Conservation (phyloP, 805 yeast genomes). For the Lipomyces sp. region DNA sequence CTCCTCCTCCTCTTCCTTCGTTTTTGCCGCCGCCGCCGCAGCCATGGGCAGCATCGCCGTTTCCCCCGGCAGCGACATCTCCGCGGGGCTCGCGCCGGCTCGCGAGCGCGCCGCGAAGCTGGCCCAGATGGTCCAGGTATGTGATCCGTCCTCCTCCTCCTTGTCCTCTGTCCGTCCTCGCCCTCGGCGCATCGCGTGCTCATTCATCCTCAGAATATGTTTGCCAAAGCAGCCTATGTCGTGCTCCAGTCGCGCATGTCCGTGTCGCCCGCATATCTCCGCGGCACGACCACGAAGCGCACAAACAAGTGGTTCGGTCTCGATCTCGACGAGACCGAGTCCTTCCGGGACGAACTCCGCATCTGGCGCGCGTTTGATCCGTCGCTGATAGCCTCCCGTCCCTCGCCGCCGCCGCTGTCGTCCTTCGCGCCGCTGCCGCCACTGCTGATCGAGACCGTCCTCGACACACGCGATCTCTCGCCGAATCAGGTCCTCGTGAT, state of each 20-base stretch:
- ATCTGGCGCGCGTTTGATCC: constrained; percentile 51
- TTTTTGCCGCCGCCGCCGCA: too few species aligned
- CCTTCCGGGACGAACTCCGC: constrained; percentile 54
- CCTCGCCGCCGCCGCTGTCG: constrained; percentile 1
- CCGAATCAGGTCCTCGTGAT: constrained; percentile 59
- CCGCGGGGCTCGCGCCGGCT: background rate
- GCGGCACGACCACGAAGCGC: constrained; percentile 28
- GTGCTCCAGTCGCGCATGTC: constrained; percentile 36
- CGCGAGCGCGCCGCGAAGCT: constrained; percentile 8
- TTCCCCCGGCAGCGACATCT: too few species aligned
- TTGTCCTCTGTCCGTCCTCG: background rate
- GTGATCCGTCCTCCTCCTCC: background rate
- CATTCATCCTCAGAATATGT: constrained; percentile 37
- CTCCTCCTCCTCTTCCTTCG: too few species aligned
- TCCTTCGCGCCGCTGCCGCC: constrained; percentile 56
- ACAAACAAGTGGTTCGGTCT: constrained; percentile 42
- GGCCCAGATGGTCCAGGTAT: constrained; percentile 26
- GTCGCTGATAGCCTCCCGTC: constrained; percentile 1
- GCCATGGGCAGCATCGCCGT: too few species aligned
- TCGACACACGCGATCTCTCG: constrained; percentile 60
- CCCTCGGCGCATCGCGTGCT: background rate
- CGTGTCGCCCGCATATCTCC: constrained; percentile 28
- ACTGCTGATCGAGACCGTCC: constrained; percentile 75
- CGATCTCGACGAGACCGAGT: constrained; percentile 41
- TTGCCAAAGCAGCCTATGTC: constrained; percentile 41